Conservation (phyloP, 345 rosid species). For the Hibiscus tridactylites region DNA sequence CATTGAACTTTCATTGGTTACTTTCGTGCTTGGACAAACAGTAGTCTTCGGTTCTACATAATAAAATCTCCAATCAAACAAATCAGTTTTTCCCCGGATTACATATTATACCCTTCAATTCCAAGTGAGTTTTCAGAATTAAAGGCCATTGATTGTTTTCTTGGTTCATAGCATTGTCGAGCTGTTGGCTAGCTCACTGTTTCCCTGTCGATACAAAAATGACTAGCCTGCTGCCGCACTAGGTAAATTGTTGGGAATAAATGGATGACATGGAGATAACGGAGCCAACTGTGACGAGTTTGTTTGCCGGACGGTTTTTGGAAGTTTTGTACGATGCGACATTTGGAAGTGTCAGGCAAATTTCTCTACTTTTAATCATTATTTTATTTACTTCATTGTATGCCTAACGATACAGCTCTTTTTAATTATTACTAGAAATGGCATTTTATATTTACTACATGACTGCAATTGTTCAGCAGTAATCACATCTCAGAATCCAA, state of each 20-base stretch:
- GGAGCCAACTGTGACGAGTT: not conserved
- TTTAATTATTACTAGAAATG: not conserved
- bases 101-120: not conserved
- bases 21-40: not conserved
- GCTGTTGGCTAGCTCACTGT: not conserved
- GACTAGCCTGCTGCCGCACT: not conserved
- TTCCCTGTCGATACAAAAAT: not conserved
- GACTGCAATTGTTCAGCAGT: too few species aligned
- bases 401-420: not conserved
- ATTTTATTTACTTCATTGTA: not conserved
- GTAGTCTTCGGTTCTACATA: not conserved
- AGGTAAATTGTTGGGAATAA: not conserved
- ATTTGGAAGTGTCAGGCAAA: not conserved
- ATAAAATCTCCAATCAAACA: not conserved
- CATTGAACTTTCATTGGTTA: conserved; percentile 36
- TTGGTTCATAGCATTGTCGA: not conserved
- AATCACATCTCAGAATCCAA: too few species aligned
- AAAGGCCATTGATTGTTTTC: not conserved
- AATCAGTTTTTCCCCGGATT: not conserved
- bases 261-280: not conserved
- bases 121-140: not conserved
- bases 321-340: not conserved
- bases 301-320: not conserved
- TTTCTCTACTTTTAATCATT: not conserved
- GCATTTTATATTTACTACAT: not conserved